These are phyloP conservation scores for Vaccinium myrtillus DNA, from an alignment of 148 eudicot genomes.

Conservation along the genomic window DNA sequence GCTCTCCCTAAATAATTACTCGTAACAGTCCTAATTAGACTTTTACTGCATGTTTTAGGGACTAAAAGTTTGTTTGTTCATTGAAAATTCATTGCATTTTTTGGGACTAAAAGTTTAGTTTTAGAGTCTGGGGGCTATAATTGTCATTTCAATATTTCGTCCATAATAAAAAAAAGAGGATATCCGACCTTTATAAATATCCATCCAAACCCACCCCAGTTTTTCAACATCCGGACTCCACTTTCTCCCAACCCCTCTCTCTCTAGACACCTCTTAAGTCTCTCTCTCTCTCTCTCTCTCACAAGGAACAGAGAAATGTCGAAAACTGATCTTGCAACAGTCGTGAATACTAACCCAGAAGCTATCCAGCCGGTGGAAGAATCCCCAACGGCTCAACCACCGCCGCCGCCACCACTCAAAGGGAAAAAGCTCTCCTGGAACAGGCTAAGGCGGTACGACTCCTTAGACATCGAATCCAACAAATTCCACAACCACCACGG, in stretches of 20 bases:
- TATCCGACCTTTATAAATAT: not conserved
- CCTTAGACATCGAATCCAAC: conserved; percentile 23
- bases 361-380: not conserved
- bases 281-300: not conserved
- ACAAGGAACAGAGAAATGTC: not conserved
- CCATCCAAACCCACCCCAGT: not conserved
- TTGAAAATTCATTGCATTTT: no score
- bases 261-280: no score
- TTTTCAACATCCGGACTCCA: not conserved
- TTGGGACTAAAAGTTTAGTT: no score
- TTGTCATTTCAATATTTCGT: no score
- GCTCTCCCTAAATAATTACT: no score
- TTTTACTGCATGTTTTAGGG: not conserved
- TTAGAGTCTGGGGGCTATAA: no score
- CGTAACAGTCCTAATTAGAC: not conserved
- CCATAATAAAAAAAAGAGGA: not conserved
- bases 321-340: not conserved
- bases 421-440: conserved; percentile 2
- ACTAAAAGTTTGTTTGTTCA: no score
- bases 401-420: not conserved
- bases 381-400: no score
- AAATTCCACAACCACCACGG: not conserved
- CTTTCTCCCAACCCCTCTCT: no score
- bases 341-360: not conserved
- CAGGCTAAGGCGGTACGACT: conserved; percentile 13